Evolutionary conservation across 2,329 filamentous ascomycete genomes (phyloP).

Genomic region (Fusarium sterilihyphosum): DNA sequence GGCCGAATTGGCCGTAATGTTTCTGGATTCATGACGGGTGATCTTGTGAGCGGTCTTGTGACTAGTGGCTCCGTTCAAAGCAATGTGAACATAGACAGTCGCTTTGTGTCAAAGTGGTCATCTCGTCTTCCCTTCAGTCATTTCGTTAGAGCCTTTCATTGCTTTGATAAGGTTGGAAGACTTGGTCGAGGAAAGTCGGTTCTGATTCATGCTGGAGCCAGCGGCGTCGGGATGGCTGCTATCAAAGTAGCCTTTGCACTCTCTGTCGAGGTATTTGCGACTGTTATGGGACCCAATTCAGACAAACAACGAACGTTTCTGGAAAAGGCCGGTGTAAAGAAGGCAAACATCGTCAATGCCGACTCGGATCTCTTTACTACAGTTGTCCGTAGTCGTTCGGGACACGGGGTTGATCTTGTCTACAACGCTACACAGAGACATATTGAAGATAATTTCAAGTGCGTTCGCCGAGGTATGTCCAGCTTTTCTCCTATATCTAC

Average conservation of each 20-base stretch:
- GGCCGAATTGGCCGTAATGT: conserved; percentile 48
- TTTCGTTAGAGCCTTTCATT: conserved; percentile 55
- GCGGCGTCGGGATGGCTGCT: conserved; percentile 56
- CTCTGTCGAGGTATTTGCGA: conserved; percentile 56
- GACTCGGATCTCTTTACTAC: conserved; percentile 49
- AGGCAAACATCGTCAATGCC: conserved; percentile 52
- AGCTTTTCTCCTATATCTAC: not conserved
- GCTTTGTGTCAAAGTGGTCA: conserved; percentile 49
- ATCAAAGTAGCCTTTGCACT: conserved; percentile 51
- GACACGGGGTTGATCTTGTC: conserved; percentile 53
- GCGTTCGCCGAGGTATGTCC: conserved; percentile 50
- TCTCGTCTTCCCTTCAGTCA: conserved; percentile 50
- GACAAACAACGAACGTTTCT: conserved; percentile 52
- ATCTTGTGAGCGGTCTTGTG: conserved; percentile 55
- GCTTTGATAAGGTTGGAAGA: conserved; percentile 49
- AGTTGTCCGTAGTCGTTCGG: conserved; percentile 47
- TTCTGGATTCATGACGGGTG: conserved; percentile 47
- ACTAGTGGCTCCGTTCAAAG: conserved; percentile 50
- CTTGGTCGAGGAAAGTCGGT: conserved; percentile 45
- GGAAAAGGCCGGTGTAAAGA: conserved; percentile 46
- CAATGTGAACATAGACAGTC: conserved; percentile 46
- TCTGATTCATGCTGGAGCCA: conserved; percentile 57
- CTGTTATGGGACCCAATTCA: conserved; percentile 45
- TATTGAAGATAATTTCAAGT: conserved; percentile 46
- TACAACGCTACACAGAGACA: conserved; percentile 57